Evolutionary conservation across 306 rosid genomes (phyloP).

Genomic region (Datisca glomerata): DNA sequence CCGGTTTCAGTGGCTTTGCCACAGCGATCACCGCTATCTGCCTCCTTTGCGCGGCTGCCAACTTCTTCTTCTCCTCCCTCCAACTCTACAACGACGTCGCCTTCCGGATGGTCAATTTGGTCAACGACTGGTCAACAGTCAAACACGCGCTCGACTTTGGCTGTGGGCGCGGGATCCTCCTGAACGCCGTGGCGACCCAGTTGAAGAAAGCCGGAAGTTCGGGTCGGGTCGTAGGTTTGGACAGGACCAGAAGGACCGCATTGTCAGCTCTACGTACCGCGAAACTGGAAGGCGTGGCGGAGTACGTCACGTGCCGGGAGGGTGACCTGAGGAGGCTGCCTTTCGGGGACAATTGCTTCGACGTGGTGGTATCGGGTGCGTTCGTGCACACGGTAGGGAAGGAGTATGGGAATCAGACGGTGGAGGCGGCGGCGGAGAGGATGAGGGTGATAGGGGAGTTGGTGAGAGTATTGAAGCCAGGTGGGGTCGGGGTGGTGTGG

Average conservation of each 20-base stretch:
- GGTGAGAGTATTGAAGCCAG: slow-evolving; percentile 68
- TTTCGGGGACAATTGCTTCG: slow-evolving; percentile 68
- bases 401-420: slow-evolving; percentile 59
- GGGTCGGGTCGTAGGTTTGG: slow-evolving; percentile 76
- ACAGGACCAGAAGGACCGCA: slow-evolving; percentile 38
- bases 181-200: slow-evolving; percentile 84
- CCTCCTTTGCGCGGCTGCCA: slow-evolving; percentile 61
- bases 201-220: slow-evolving; percentile 70
- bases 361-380: slow-evolving; percentile 80
- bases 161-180: slow-evolving; percentile 77
- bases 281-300: slow-evolving; percentile 64
- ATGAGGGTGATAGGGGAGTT: slow-evolving; percentile 76
- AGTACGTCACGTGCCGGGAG: slow-evolving; percentile 81
- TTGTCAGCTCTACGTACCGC: slow-evolving; percentile 50
- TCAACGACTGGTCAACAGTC: slow-evolving; percentile 79
- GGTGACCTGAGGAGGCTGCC: slow-evolving; percentile 73
- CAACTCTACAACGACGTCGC: slow-evolving; percentile 78
- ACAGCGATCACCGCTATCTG: slow-evolving; percentile 63
- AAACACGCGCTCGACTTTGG: slow-evolving; percentile 78
- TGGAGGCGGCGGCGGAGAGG: slow-evolving; percentile 84
- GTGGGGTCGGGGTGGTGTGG: slow-evolving; percentile 79
- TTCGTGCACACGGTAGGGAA: slow-evolving; percentile 75
- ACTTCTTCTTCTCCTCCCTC: slow-evolving; percentile 75
- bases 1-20: slow-evolving; percentile 65
- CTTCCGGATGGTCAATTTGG: slow-evolving; percentile 57